Evolutionary conservation across 2,329 filamentous ascomycete genomes (phyloP), one percentile per base, ranked within the genome.

Genomic region (Biscogniauxia marginata): DNA sequence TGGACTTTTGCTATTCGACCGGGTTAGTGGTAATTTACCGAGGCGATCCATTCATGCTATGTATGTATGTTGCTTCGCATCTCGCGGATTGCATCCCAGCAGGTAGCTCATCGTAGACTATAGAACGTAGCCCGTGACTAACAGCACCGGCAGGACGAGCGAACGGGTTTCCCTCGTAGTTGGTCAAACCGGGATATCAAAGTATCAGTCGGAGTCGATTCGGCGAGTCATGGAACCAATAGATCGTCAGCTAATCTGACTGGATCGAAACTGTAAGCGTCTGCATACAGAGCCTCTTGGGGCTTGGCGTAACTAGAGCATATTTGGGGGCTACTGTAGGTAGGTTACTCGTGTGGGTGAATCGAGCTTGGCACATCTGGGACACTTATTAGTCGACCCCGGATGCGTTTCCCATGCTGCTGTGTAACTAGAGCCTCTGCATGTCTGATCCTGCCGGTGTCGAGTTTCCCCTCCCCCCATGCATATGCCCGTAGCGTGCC

Each of bases 231-330:
- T n/a, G 30, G 11, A n/a, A 16, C 30, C n/a, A 57, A 55, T 54
- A 21, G 49, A 50, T 67, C 63, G 65, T 67, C 57, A 67, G 67
- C 54, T 39, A 55, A 66, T 59, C 66, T 65, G 66, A 69, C 65
- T 66, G 66, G 66, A 46, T 59, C 65, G 54, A 23, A 52, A 57
- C 59, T 60, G 59, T 60, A 48, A 59, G 54, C 48, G 48, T 58
- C 45, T 52, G 46, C 54, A 58, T 13, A 25, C 49, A 51, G 49
- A 51, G 49, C 49, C 49, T 51, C 49, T 51, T 45, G n/a, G 11
- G 49, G 24, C 49, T 51, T 51, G 49, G 49, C 39, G 30, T 20
- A 49, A n/a, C 25, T 23, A 13, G 24, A 18, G 25, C 8, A 18
- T 9, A 50, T 7, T 18, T 20, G 22, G 23, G 30, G 30, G 30